Conservation (phyloP, 2,329 filamentous ascomycete species). For the Colletotrichum echinochloae region DNA sequence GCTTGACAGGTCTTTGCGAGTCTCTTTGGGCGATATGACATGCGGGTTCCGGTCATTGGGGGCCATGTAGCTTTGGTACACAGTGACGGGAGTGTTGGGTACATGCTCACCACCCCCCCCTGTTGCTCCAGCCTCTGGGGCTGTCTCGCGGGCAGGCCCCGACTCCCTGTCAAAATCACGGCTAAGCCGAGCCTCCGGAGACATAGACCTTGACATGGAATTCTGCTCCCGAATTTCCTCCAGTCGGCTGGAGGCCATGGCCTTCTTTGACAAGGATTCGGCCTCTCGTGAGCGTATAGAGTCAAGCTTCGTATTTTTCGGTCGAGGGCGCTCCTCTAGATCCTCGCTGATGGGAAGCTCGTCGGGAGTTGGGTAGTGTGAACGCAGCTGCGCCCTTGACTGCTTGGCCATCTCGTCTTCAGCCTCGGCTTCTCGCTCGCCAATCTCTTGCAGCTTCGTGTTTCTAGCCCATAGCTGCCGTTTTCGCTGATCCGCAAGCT, state of each 20-base stretch:
- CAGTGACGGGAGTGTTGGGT: constrained; percentile 55
- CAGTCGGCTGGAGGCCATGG: constrained; percentile 61
- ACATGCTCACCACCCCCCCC: constrained; percentile 49
- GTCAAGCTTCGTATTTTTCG: constrained; percentile 60
- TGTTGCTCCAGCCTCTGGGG: constrained; percentile 1
- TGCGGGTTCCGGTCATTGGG: constrained; percentile 33
- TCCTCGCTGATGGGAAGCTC: constrained; percentile 52
- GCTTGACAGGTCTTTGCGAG: constrained; percentile 31
- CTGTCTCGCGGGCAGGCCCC: constrained; percentile 10
- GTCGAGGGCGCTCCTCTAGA: constrained; percentile 38
- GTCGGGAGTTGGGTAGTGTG: constrained; percentile 47
- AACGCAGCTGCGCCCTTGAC: constrained; percentile 5
- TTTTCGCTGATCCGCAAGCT: constrained; percentile 23
- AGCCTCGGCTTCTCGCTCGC: constrained; percentile 54
- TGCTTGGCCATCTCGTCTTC: constrained; percentile 35
- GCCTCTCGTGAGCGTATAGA: constrained; percentile 60
- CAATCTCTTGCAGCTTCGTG: constrained; percentile 59
- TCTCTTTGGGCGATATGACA: constrained; percentile 40
- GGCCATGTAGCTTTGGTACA: constrained; percentile 48
- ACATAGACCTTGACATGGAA: constrained; percentile 57
- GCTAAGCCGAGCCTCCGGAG: constrained; percentile 53
- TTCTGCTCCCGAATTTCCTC: constrained; percentile 66
- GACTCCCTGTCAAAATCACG: constrained; percentile 44
- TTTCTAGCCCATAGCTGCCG: constrained; percentile 48
- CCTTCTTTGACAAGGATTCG: constrained; percentile 58